Percentiles rank a stretch among this genome's conserved stretches.
Evolutionary conservation across 768 basidiomycete genomes (phyloP).

Genomic region (Mycena capillaripes): DNA sequence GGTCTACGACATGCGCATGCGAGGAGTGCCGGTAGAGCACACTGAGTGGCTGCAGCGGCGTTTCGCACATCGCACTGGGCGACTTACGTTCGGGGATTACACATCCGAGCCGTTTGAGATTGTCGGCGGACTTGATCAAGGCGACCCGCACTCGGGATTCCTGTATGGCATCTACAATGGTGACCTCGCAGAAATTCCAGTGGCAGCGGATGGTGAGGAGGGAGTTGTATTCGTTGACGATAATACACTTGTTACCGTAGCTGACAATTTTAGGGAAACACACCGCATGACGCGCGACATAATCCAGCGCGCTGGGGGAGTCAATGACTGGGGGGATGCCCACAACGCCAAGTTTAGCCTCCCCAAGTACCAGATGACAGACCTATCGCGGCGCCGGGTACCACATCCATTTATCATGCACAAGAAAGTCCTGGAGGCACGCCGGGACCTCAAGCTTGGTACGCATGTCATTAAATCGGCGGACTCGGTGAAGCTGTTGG

Average conservation of each 20-base stretch:
- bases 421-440: neutral
- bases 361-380: neutral
- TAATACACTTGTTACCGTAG: neutral
- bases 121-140: slow-evolving; percentile 48
- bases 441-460: no score
- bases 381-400: neutral
- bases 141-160: slow-evolving; percentile 47
- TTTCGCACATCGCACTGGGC: slow-evolving; percentile 11
- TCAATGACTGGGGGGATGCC: neutral
- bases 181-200: neutral
- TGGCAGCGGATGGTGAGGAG: neutral
- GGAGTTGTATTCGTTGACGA: neutral
- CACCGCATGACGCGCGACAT: neutral
- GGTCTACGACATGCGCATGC: slow-evolving; percentile 43
- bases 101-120: slow-evolving; percentile 36
- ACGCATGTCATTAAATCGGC: no score
- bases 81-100: slow-evolving; percentile 42
- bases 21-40: slow-evolving; percentile 39
- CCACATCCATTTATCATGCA: neutral
- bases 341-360: neutral
- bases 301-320: neutral
- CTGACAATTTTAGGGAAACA: neutral
- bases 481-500: no score
- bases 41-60: slow-evolving; percentile 31
- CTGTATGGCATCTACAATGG: slow-evolving; percentile 51